Conservation (phyloP, 2,329 filamentous ascomycete species). For the Pseudocercospora fuligena region DNA sequence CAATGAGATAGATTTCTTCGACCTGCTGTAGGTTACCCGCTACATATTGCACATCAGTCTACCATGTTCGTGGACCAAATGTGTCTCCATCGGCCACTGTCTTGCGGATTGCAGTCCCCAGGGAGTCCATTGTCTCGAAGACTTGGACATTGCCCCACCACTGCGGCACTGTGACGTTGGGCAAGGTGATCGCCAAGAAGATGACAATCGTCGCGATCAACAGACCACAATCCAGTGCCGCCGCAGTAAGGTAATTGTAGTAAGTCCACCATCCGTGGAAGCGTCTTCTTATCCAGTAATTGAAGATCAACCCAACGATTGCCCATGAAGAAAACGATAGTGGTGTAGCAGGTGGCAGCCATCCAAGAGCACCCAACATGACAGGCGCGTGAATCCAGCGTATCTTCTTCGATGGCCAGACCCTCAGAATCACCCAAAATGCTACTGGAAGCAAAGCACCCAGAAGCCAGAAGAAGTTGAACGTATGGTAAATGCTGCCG, state of each 20-base stretch:
- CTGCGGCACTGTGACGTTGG: slow-evolving; percentile 72
- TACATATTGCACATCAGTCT: slow-evolving; percentile 11
- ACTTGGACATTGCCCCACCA: slow-evolving; percentile 87
- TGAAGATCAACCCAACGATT: slow-evolving; percentile 83
- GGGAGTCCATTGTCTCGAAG: slow-evolving; percentile 34
- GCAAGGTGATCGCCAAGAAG: slow-evolving; percentile 86
- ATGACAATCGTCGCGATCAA: slow-evolving; percentile 82
- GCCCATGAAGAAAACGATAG: slow-evolving; percentile 90
- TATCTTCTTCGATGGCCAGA: slow-evolving; percentile 25
- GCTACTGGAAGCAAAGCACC: slow-evolving; percentile 75
- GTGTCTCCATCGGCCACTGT: slow-evolving; percentile 65
- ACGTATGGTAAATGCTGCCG: slow-evolving; percentile 71
- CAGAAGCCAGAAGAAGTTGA: slow-evolving; percentile 82
- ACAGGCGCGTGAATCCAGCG: slow-evolving; percentile 59
- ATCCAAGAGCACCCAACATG: slow-evolving; percentile 78
- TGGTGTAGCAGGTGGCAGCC: slow-evolving; percentile 81
- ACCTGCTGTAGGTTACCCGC: background rate
- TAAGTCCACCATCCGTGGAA: slow-evolving; percentile 83
- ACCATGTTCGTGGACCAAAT: slow-evolving; percentile 62
- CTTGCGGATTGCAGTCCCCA: slow-evolving; percentile 33
- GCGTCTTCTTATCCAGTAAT: slow-evolving; percentile 71
- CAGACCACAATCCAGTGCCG: slow-evolving; percentile 79
- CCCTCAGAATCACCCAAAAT: slow-evolving; percentile 67
- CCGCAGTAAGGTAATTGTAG: slow-evolving; percentile 87
- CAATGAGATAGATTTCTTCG: background rate